Conservation (phyloP, 75 land plant genomes). For the Sequoia sempervirens region DNA sequence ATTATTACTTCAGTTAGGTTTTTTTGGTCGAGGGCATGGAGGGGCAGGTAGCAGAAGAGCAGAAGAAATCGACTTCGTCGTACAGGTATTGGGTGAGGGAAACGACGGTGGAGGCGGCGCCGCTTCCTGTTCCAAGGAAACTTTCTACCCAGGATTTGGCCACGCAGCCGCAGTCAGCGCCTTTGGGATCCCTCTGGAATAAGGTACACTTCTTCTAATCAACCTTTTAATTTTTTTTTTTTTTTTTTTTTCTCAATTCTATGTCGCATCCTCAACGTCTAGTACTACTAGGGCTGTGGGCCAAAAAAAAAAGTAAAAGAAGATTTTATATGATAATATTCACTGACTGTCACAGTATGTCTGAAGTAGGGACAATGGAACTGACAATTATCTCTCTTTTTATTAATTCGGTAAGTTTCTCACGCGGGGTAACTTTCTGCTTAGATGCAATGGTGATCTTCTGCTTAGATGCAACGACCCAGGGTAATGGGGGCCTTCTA, state of each 20-base stretch:
- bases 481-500: too few species aligned
- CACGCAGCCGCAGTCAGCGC: constrained; percentile 3
- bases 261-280: neutral
- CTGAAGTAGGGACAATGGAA: too few species aligned
- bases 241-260: neutral
- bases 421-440: too few species aligned
- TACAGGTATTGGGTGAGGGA: constrained; percentile 93
- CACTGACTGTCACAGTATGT: neutral
- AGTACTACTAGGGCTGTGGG: neutral
- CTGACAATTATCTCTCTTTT: too few species aligned
- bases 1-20: neutral
- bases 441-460: too few species aligned
- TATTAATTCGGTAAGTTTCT: too few species aligned
- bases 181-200: constrained; percentile 56
- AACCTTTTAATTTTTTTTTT: neutral
- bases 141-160: constrained; percentile 49
- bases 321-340: neutral
- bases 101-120: constrained; percentile 57
- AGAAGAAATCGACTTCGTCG: constrained; percentile 36
- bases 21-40: constrained; percentile 12
- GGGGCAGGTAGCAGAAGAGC: constrained; percentile 14
- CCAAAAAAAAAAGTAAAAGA: neutral
- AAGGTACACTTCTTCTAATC: constrained; percentile 23
- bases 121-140: constrained; percentile 67
- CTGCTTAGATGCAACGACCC: too few species aligned